Conservation (phyloP, 768 basidiomycete genomes). For the Coprinellus micaceus region DNA sequence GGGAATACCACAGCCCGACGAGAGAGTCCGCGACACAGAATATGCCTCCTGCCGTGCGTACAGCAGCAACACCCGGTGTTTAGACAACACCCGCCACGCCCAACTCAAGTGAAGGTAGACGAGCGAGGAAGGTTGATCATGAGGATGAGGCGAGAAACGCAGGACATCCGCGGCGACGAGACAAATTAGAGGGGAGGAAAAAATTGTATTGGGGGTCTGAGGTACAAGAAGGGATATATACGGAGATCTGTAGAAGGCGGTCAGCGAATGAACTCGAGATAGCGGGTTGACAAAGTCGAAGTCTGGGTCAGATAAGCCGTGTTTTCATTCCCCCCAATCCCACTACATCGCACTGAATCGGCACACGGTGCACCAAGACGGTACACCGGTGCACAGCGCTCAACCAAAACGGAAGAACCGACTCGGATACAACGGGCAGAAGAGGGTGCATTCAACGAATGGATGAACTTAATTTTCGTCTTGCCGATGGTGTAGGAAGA, state of each 20-base stretch:
- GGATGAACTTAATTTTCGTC: constrained; percentile 14
- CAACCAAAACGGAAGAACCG: neutral
- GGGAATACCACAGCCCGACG: too few relatives aligned
- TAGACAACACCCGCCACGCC: too few relatives aligned
- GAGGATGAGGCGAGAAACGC: too few relatives aligned
- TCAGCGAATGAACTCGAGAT: neutral
- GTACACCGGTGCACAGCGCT: neutral
- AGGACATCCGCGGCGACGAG: too few relatives aligned
- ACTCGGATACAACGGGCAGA: neutral
- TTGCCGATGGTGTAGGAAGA: neutral
- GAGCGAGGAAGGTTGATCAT: too few relatives aligned
- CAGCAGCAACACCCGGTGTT: too few relatives aligned
- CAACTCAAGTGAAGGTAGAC: too few relatives aligned
- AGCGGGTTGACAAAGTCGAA: neutral
- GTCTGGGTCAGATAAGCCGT: constrained; percentile 2
- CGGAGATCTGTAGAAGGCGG: neutral
- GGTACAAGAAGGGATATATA: too few relatives aligned
- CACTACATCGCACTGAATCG: neutral
- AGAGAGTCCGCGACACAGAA: too few relatives aligned
- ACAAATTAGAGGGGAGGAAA: too few relatives aligned
- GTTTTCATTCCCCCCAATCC: constrained; percentile 4
- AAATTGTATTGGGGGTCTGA: too few relatives aligned
- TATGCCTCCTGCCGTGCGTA: too few relatives aligned
- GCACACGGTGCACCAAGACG: neutral
- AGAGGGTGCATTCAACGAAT: constrained; percentile 12